phyloP scores from a whole-genome alignment of 805 yeast genomes.

The Yarrowia sp. region DNA sequence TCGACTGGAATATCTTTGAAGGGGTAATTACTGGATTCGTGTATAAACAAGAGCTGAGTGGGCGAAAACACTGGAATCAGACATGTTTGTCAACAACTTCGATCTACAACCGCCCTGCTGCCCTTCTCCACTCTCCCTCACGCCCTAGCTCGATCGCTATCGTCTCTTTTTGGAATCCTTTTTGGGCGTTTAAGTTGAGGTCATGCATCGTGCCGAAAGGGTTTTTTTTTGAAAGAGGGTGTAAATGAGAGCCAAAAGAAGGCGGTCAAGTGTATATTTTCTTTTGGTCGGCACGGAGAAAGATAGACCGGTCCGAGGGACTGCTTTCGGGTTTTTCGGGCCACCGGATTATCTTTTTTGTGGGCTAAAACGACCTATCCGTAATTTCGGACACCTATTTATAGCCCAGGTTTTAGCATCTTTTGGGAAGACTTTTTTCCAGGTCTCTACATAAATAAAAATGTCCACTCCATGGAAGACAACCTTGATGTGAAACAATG shows the following conservation, averaged over 20 bases:
- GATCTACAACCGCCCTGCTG: too few species aligned
- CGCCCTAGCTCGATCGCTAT: neutral
- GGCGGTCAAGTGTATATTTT: neutral
- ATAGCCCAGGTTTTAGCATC: neutral
- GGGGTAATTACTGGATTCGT: neutral
- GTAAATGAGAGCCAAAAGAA: neutral
- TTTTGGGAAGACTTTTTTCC: neutral
- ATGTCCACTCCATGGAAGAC: neutral
- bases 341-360: neutral
- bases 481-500: slow-evolving; percentile 10
- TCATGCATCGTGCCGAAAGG: slow-evolving; percentile 2
- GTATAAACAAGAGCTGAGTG: too few species aligned
- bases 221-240: neutral
- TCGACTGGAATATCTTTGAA: neutral
- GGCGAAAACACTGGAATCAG: too few species aligned
- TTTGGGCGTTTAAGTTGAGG: slow-evolving; percentile 16
- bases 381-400: neutral
- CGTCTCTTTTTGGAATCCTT: neutral
- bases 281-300: neutral
- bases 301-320: too few species aligned
- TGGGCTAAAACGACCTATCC: neutral
- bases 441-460: too few species aligned
- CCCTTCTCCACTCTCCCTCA: too few species aligned
- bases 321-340: neutral
- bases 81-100: too few species aligned